Evolutionary conservation across 176 grass and related monocot species (phyloP).

Genomic region (Ampelocalamus luodianensis): DNA sequence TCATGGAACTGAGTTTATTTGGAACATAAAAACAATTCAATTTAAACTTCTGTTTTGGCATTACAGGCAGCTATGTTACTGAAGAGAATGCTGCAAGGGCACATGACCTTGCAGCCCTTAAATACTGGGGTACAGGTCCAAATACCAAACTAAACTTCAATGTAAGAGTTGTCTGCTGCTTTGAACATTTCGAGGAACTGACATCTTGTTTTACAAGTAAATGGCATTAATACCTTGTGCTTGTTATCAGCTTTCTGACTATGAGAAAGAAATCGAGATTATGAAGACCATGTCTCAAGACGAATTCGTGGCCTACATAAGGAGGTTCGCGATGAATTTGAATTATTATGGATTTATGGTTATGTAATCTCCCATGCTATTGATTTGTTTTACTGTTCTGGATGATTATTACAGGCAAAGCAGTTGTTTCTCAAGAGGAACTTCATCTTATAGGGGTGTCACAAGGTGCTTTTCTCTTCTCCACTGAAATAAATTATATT

Average conservation of each 20-base stretch:
- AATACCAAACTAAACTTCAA: conserved; percentile 85
- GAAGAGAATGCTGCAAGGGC: conserved; percentile 94
- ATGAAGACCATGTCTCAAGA: conserved; percentile 93
- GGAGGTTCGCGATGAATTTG: conserved; percentile 59
- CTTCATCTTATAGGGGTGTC: conserved; percentile 84
- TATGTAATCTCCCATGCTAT: not conserved
- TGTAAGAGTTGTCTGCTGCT: conserved; percentile 52
- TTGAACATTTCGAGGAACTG: conserved; percentile 25
- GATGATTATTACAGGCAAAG: conserved; percentile 69
- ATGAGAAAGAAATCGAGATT: conserved; percentile 79
- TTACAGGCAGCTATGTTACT: conserved; percentile 89
- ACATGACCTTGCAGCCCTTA: conserved; percentile 94
- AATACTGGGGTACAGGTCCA: conserved; percentile 78
- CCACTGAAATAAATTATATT: conserved; percentile 28
- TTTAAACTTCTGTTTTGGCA: conserved; percentile 44
- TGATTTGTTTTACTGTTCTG: conserved; percentile 21
- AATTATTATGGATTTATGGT: conserved; percentile 7
- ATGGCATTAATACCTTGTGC: conserved; percentile 13
- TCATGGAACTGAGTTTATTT: conserved; percentile 22
- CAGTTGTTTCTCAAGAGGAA: conserved; percentile 98
- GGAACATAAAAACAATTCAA: conserved; percentile 23
- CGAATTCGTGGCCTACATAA: conserved; percentile 90
- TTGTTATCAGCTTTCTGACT: conserved; percentile 65
- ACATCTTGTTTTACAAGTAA: conserved; percentile 34
- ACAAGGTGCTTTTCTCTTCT: conserved; percentile 68